Base-by-base conservation (phyloP, 208 protist species). In the Acanthamoeba divionensis region DNA sequence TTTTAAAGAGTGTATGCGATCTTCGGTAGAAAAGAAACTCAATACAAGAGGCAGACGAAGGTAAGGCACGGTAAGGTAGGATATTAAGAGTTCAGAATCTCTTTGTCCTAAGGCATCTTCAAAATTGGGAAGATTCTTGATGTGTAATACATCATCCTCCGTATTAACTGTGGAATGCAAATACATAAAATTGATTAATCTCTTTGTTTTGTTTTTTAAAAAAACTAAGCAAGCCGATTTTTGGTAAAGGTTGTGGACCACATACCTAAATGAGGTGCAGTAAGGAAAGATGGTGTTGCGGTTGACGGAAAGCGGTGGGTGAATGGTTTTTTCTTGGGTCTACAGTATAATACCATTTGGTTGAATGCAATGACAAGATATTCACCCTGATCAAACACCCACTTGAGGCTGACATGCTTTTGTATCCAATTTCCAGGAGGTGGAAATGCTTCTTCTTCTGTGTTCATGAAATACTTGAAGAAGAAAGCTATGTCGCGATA, bases 101-200 rank as follows among this genome's bases (percentile, higher is more conserved):
- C 96, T 95, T 31, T 71, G 66, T 54, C 75, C 94, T 38, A 98
- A 93, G 15, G 93, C 91, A 36, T 95, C 95, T n/a, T n/a, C n/a
- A n/a, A n/a, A n/a, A n/a, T n/a, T n/a, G n/a, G n/a, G n/a, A n/a
- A n/a, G n/a, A n/a, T 62, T 83, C 67, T 89, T 77, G 15, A 95
- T 92, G 90, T 97, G 96, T 83, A 98, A 92, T 24, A 98, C 93
- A 88, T 98, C 96, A 65, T 98, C 96, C 93, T 98, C 96, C 15
- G 93, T 96, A 29, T 75, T 57, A 63, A 93, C 80, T n/a, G 69
- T 75, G 12, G 12, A 15, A n/a, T 48, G 55, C 9, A 0, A 7
- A 62, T 21, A 21, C 55, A 24, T 24, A 1, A 45, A 21, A 21
- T 57, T 57, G 52, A 21, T 57, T 57, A 21, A 21, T 57, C 21